Base-by-base conservation (phyloP, 345 rosid genomes). In the Syzygium aqueum region DNA sequence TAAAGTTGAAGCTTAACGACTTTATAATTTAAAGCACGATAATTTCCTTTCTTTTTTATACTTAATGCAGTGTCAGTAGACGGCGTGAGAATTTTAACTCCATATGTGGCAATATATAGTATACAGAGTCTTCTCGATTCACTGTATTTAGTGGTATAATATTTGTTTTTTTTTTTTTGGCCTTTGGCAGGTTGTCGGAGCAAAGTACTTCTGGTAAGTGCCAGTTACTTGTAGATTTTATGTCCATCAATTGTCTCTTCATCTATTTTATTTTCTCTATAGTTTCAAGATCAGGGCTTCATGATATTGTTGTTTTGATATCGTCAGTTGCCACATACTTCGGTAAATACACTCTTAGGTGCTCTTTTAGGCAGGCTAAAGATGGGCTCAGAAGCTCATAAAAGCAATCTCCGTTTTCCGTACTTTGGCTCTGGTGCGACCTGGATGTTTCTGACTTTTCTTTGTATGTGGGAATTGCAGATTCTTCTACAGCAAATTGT, bases 121-220 rank as follows among this genome's bases (percentile, higher is more conserved):
- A 10, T 33, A 37, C 80, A 73, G 49, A 73, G 19, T 33, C 23
- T 73, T 33, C 80, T 33, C 3, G 3, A 22, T 73, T 73, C 46
- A 73, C 49, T 73, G 17, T 73, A 73, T 33, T 19, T 33, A 73
- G 80, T 33, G 53, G 49, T 50, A 63, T 85, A 65, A 85, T 9
- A 46, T 65, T 59, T 25, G 84, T 88, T 89, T 87, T 77, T 87
- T 33, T 33, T 85, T 88, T 93, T 86, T 43, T 43, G 46, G 46
- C 85, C 12, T 84, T 84, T 23, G 93, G 95, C 98, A 98, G 99
- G 93, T 91, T 97, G 65, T 95, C 92, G 3, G 99, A 96, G 87
- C 93, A 93, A 87, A 92, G 95, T 61, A 85, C 97, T 87, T 94
- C 96, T 84, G 99, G 99, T 97, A 92, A 59, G 91, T 80, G 14